These are phyloP conservation scores for Kregervanrija pseudodelftensis DNA, from an alignment of 805 yeast species.

Conservation along the genomic window DNA sequence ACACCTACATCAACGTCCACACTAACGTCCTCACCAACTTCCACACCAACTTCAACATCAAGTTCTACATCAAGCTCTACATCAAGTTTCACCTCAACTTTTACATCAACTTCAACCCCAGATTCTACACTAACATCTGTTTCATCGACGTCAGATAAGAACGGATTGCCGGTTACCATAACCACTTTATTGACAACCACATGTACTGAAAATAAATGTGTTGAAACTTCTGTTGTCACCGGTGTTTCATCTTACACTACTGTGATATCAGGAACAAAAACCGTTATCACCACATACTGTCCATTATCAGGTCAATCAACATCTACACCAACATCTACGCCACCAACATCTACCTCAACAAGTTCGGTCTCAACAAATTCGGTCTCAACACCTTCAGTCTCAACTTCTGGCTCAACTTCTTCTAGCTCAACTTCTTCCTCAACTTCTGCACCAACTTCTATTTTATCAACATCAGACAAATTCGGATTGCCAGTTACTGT, in stretches of 20 bases:
- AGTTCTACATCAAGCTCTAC: neutral
- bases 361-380: too few species aligned
- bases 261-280: constrained; percentile 27
- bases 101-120: neutral
- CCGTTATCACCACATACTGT: constrained; percentile 34
- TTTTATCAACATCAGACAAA: neutral
- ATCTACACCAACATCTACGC: neutral
- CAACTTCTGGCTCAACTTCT: too few species aligned
- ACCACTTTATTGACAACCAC: constrained; percentile 8
- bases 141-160: neutral
- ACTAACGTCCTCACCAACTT: neutral
- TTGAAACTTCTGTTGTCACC: constrained; percentile 7
- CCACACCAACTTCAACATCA: constrained; percentile 1
- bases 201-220: constrained; percentile 11
- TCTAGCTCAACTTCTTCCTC: neutral
- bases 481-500: neutral
- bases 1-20: constrained; percentile 5
- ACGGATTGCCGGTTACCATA: neutral
- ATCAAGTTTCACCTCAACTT: neutral
- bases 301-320: constrained; percentile 14
- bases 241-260: constrained; percentile 23
- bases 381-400: too few species aligned
- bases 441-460: neutral
- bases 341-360: neutral
- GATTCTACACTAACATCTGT: neutral